These are phyloP conservation scores for Yamadazyma epiphylla DNA, from an alignment of 1,139 yeast genomes.

Conservation along the genomic window DNA sequence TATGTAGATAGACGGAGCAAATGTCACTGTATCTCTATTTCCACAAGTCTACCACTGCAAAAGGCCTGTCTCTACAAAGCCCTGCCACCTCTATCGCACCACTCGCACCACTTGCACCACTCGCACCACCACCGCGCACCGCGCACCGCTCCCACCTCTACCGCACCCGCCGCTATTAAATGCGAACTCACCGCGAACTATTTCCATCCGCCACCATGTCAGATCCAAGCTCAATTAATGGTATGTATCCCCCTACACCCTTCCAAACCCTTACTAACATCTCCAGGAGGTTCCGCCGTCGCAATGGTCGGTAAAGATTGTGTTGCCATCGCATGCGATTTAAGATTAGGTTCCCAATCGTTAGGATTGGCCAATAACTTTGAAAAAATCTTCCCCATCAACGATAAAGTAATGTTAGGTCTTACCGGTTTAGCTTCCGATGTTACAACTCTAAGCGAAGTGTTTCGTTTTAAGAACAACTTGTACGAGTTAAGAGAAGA, in stretches of 20 bases:
- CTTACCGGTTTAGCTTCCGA: slow-evolving; percentile 95
- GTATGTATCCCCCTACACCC: slow-evolving; percentile 13
- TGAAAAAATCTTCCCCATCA: slow-evolving; percentile 85
- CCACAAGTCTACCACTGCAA: too few relatives aligned
- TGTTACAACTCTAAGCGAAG: slow-evolving; percentile 79
- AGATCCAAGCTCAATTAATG: slow-evolving; percentile 49
- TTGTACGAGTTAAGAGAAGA: slow-evolving; percentile 90
- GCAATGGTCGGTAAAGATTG: slow-evolving; percentile 99
- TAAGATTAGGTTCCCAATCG: slow-evolving; percentile 91
- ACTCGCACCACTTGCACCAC: background rate
- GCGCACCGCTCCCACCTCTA: background rate
- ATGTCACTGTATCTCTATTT: too few relatives aligned
- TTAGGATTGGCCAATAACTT: slow-evolving; percentile 89
- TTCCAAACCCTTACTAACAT: slow-evolving; percentile 23
- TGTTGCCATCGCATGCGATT: slow-evolving; percentile 95
- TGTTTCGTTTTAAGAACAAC: slow-evolving; percentile 80
- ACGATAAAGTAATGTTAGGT: slow-evolving; percentile 78
- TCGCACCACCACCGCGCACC: background rate
- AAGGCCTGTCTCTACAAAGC: too few relatives aligned
- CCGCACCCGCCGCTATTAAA: too few relatives aligned
- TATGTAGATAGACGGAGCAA: too few relatives aligned
- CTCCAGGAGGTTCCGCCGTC: slow-evolving; percentile 79
- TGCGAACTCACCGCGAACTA: too few relatives aligned
- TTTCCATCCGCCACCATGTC: slow-evolving; percentile 29
- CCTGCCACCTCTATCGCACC: background rate